phyloP scores from a whole-genome alignment of 768 basidiomycete species.

The Termitomyces sp. region DNA sequence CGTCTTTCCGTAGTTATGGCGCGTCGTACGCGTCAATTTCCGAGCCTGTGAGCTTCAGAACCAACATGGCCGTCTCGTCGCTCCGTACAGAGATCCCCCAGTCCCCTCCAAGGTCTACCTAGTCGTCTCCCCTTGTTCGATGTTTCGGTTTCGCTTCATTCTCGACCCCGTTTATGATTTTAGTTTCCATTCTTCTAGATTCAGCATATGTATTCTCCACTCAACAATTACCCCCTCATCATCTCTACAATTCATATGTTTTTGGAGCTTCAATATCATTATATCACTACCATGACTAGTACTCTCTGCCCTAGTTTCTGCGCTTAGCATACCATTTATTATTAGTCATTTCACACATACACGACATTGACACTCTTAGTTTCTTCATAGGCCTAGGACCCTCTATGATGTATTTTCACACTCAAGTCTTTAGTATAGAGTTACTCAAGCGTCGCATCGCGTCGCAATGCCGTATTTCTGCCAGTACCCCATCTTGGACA shows the following conservation, averaged over 20 bases:
- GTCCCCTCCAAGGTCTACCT: constrained; percentile 11
- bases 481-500: not conserved
- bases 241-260: not conserved
- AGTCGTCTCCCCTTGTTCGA: not conserved
- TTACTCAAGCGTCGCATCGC: not conserved
- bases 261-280: not conserved
- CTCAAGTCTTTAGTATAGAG: no score
- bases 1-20: constrained; percentile 5
- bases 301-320: not conserved
- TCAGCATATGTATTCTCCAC: not conserved
- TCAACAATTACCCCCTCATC: not conserved
- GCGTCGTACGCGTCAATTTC: constrained; percentile 11
- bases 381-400: not conserved
- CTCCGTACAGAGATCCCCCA: constrained; percentile 39
- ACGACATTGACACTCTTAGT: not conserved
- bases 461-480: no score
- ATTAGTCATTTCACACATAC: not conserved
- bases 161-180: not conserved
- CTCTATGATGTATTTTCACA: not conserved
- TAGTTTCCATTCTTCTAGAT: not conserved
- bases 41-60: constrained; percentile 26
- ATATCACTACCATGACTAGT: not conserved
- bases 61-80: constrained; percentile 42
- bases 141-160: not conserved
- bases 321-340: not conserved